Percentiles rank a stretch among this genome's conserved stretches.
Conservation (phyloP, 805 yeast species). For the Candida patagonica region DNA sequence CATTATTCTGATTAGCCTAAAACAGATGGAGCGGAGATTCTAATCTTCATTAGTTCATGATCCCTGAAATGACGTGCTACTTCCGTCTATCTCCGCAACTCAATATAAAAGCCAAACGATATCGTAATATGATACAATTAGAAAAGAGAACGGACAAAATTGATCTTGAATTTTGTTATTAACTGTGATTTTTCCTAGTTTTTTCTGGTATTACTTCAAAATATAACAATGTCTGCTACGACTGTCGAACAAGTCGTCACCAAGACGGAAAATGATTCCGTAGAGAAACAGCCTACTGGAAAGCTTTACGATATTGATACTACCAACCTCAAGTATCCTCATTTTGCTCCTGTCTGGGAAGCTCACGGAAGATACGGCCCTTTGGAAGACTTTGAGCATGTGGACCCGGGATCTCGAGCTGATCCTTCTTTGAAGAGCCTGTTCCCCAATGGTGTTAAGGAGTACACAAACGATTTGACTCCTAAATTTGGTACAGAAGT, state of each 20-base stretch:
- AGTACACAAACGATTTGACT: conserved; percentile 29
- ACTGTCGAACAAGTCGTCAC: background rate
- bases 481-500: conserved; percentile 68
- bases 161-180: too few species aligned
- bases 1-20: too few species aligned
- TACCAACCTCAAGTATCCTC: conserved; percentile 29
- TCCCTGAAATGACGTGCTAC: too few species aligned
- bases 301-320: background rate
- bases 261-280: background rate
- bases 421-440: conserved; percentile 44
- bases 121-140: too few species aligned
- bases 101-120: too few species aligned
- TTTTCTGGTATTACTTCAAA: too few species aligned
- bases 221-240: too few species aligned
- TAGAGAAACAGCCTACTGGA: background rate
- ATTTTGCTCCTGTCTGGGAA: conserved; percentile 60
- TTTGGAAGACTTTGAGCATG: conserved; percentile 44
- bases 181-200: too few species aligned
- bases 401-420: conserved; percentile 51
- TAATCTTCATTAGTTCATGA: too few species aligned
- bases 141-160: too few species aligned
- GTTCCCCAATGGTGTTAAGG: conserved; percentile 28
- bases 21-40: too few species aligned
- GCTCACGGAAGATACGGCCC: conserved; percentile 45
- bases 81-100: too few species aligned